Conservation (phyloP, 805 yeast species). For the Candida hispaniensis region DNA sequence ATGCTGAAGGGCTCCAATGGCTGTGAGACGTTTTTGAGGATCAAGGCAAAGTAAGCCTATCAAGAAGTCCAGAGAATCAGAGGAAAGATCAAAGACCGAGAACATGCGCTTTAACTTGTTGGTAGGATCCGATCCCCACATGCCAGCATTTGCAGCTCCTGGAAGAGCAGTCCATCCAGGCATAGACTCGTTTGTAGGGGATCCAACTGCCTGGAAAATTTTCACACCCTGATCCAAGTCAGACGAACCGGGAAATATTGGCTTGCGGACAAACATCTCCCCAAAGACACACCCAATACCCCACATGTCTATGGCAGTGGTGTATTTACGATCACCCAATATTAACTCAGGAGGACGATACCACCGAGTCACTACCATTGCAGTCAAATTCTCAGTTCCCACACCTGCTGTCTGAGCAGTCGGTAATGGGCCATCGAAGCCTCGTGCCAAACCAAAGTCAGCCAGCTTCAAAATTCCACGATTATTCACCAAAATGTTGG, state of each 20-base stretch:
- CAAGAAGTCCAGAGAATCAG: constrained; percentile 33
- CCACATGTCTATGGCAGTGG: constrained; percentile 97
- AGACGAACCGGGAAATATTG: constrained; percentile 74
- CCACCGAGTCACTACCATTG: constrained; percentile 93
- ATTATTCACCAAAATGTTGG: constrained; percentile 76
- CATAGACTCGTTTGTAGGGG: constrained; percentile 55
- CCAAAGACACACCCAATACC: constrained; percentile 95
- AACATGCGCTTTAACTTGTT: constrained; percentile 10
- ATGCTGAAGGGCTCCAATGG: constrained; percentile 63
- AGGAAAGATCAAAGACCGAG: neutral
- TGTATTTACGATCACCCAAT: constrained; percentile 73
- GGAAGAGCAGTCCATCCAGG: constrained; percentile 53
- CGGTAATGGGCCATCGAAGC: constrained; percentile 54
- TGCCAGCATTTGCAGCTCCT: constrained; percentile 24
- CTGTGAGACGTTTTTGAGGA: constrained; percentile 66
- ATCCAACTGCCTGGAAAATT: constrained; percentile 72
- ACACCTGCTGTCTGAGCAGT: constrained; percentile 36
- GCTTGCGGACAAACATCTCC: constrained; percentile 71
- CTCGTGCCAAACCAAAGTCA: constrained; percentile 89
- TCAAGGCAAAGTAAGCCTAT: constrained; percentile 54
- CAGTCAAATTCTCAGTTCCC: constrained; percentile 37
- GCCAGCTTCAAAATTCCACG: constrained; percentile 79
- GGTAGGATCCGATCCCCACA: constrained; percentile 13
- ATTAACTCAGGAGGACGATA: constrained; percentile 92
- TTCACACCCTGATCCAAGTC: constrained; percentile 81